A percentile compares a stretch with the other conserved stretches of the same genome.
phyloP scores from a whole-genome alignment of 805 yeast species.

The Isabelozyma pseudorhagii region DNA sequence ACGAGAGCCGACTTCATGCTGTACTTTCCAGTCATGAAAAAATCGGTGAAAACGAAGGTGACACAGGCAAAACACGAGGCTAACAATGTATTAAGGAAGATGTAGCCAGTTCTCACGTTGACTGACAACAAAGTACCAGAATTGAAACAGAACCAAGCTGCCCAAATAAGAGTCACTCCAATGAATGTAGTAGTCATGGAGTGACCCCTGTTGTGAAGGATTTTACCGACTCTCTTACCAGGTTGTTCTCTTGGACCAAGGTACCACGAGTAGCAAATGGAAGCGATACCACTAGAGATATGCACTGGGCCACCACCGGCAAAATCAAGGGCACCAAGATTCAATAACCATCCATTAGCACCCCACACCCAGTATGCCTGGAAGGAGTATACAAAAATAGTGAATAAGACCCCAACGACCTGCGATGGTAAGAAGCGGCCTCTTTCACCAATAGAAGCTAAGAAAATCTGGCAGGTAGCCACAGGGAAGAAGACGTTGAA shows the following conservation, averaged over 20 bases:
- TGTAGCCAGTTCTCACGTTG: slow-evolving; percentile 42
- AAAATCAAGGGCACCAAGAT: slow-evolving; percentile 44
- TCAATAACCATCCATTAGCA: slow-evolving; percentile 41
- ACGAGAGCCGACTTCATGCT: slow-evolving; percentile 43
- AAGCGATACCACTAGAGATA: slow-evolving; percentile 42
- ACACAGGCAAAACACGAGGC: slow-evolving; percentile 49
- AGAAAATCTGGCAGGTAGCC: slow-evolving; percentile 47
- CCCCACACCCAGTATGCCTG: slow-evolving; percentile 48
- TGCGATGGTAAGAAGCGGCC: slow-evolving; percentile 40
- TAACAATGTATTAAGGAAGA: slow-evolving; percentile 47
- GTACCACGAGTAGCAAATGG: slow-evolving; percentile 40
- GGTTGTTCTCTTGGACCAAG: slow-evolving; percentile 37
- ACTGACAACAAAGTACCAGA: slow-evolving; percentile 43
- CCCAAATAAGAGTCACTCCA: slow-evolving; percentile 47
- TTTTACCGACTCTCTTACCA: slow-evolving; percentile 20
- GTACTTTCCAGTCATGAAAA: slow-evolving; percentile 35
- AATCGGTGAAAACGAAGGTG: slow-evolving; percentile 44
- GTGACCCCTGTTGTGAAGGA: slow-evolving; percentile 25
- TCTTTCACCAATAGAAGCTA: slow-evolving; percentile 43
- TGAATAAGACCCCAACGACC: slow-evolving; percentile 38
- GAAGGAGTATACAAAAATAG: slow-evolving; percentile 44
- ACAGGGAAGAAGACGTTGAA: slow-evolving; percentile 46
- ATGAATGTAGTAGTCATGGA: slow-evolving; percentile 35
- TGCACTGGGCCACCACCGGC: slow-evolving; percentile 53
- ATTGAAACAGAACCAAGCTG: slow-evolving; percentile 49